Evolutionary conservation across 73 alveolate species (phyloP).

Genomic region (Loxodes magnus): DNA sequence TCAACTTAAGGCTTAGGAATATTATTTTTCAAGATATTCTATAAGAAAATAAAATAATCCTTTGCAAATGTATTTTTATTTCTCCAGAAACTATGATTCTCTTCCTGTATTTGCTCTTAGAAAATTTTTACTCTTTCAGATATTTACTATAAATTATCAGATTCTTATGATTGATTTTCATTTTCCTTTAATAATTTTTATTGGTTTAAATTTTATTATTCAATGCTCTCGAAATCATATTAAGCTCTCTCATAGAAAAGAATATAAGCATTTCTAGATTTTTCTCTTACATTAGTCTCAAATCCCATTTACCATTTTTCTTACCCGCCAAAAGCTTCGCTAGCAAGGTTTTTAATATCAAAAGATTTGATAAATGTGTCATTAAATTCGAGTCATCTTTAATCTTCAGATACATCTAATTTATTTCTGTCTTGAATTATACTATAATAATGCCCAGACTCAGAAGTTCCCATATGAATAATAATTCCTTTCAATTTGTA

Average conservation of each 20-base stretch:
- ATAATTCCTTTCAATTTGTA: constrained; percentile 84
- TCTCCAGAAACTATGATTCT: constrained; percentile 7
- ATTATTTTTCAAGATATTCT: too few species aligned
- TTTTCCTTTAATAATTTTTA: too few species aligned
- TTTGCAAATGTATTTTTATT: background rate
- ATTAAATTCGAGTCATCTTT: constrained; percentile 45
- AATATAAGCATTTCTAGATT: constrained; percentile 84
- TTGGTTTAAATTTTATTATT: too few species aligned
- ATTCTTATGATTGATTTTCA: too few species aligned
- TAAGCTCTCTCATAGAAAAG: constrained; percentile 88
- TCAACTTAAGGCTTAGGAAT: too few species aligned
- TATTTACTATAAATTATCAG: too few species aligned
- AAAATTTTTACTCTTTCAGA: too few species aligned
- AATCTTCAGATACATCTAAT: background rate
- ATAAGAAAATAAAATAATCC: too few species aligned
- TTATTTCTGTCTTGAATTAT: constrained; percentile 60
- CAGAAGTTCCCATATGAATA: constrained; percentile 94
- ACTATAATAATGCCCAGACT: constrained; percentile 96
- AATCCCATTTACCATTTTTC: background rate
- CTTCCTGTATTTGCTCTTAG: too few species aligned
- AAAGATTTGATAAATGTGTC: constrained; percentile 49
- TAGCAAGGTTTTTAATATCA: constrained; percentile 54
- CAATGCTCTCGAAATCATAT: too few species aligned
- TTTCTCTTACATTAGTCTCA: background rate
- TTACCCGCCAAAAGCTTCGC: constrained; percentile 79